Conservation (phyloP, 148 eudicot genomes). For the Rhododendron ferrugineum region DNA sequence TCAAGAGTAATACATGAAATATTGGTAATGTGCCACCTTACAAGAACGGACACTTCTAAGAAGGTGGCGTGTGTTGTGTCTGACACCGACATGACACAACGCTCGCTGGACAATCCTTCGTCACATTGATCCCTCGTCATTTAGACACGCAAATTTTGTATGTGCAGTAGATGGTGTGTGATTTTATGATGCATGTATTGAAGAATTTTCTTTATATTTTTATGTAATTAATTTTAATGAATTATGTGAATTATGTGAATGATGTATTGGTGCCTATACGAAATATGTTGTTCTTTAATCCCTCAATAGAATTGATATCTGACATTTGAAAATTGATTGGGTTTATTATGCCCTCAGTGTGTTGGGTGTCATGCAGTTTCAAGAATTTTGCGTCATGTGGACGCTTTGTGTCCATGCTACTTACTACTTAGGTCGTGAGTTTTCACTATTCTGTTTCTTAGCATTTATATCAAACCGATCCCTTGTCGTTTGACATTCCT, state of each 20-base stretch:
- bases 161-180: neutral
- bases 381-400: neutral
- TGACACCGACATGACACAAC: neutral
- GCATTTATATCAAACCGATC: neutral
- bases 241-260: neutral
- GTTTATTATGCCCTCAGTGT: neutral
- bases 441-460: neutral
- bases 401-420: neutral
- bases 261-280: neutral
- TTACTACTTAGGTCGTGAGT: neutral
- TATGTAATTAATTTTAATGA: neutral
- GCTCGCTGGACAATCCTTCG: neutral
- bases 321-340: neutral
- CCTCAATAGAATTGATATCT: neutral
- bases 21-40: neutral
- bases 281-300: neutral
- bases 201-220: neutral
- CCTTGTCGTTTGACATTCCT: constrained; percentile 1
- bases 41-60: neutral
- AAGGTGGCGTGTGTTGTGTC: neutral
- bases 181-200: neutral
- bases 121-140: neutral
- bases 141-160: neutral
- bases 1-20: neutral
- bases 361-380: neutral